phyloP scores from a whole-genome alignment of 306 rosid species.

The Medicago truncatula region DNA sequence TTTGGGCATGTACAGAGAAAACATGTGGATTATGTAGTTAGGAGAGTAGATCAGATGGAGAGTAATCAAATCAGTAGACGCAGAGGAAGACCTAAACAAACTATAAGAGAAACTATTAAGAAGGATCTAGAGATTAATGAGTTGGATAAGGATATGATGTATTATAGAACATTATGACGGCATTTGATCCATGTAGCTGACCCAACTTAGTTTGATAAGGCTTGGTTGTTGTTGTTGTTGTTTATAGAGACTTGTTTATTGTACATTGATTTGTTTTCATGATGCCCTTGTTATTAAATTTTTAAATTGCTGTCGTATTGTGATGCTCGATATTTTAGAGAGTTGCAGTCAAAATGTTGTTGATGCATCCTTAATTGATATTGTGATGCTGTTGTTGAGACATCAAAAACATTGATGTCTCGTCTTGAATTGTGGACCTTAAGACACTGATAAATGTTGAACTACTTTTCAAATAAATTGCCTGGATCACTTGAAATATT shows the following conservation, averaged over 20 bases:
- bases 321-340: neutral
- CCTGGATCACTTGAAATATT: constrained; percentile 19
- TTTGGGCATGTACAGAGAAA: too few species aligned
- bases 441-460: neutral
- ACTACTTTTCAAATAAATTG: constrained; percentile 21
- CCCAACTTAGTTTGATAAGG: too few species aligned
- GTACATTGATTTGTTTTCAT: constrained; percentile 16
- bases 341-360: neutral
- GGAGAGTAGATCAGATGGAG: too few species aligned
- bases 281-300: neutral
- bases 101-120: too few species aligned
- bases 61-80: too few species aligned
- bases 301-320: neutral
- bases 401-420: neutral
- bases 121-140: too few species aligned
- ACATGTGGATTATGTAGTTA: too few species aligned
- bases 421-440: neutral
- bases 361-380: neutral
- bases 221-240: neutral
- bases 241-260: neutral
- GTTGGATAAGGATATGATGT: too few species aligned
- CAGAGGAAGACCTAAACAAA: too few species aligned
- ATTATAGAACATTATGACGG: too few species aligned
- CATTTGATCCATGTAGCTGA: too few species aligned
- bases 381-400: neutral